phyloP scores from a whole-genome alignment of 495 filamentous ascomycete species.

The Haplographium delicatum region DNA sequence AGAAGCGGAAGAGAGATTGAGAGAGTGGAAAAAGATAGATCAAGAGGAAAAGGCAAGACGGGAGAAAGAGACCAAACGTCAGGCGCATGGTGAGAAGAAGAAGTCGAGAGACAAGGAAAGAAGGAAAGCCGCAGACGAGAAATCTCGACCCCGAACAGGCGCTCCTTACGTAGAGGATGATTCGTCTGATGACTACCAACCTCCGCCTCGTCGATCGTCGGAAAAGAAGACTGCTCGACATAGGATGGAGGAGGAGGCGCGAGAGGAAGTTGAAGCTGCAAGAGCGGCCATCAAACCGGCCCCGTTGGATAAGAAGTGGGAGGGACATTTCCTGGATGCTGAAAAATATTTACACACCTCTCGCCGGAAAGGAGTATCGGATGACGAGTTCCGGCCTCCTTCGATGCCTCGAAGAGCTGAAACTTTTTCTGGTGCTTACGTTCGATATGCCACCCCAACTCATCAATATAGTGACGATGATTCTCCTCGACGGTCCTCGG shows the following conservation, averaged over 20 bases:
- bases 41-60: conserved; percentile 31
- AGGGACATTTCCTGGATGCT: conserved; percentile 19
- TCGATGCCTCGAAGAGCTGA: conserved; percentile 20
- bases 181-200: conserved; percentile 29
- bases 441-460: conserved; percentile 16
- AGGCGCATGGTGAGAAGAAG: conserved; percentile 26
- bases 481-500: conserved; percentile 23
- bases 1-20: conserved; percentile 26
- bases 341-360: conserved; percentile 23
- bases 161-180: conserved; percentile 31
- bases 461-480: conserved; percentile 24
- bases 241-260: conserved; percentile 17
- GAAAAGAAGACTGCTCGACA: conserved; percentile 20
- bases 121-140: conserved; percentile 41
- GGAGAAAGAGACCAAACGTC: conserved; percentile 31
- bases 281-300: conserved; percentile 15
- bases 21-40: conserved; percentile 23
- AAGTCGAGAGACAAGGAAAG: conserved; percentile 49
- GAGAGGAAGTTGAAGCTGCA: conserved; percentile 13
- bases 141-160: conserved; percentile 27
- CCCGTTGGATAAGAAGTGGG: conserved; percentile 20
- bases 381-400: conserved; percentile 9
- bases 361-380: conserved; percentile 10
- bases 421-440: conserved; percentile 16
- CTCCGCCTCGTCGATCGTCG: conserved; percentile 2